A percentile compares a stretch with the other conserved stretches of the same genome.
phyloP scores from a whole-genome alignment of 352 stramenopile species.

The Pseudoperonospora humuli region DNA sequence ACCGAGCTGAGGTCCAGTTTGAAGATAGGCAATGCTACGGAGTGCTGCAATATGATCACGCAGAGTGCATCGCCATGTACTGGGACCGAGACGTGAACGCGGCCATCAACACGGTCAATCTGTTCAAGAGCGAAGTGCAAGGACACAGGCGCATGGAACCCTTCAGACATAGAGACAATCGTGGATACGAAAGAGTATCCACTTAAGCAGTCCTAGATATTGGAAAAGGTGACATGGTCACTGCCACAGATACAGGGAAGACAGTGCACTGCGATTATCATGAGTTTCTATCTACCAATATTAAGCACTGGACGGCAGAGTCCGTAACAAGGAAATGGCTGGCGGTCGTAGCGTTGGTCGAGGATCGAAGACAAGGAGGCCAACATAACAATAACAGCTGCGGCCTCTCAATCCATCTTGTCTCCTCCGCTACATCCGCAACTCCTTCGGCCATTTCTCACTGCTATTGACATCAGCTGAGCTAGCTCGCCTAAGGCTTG shows the following conservation, averaged over 20 bases:
- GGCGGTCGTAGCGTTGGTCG: conserved; percentile 3
- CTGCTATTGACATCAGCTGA: conserved; percentile 2
- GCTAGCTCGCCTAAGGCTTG: conserved; percentile 15
- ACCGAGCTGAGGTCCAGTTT: too few relatives aligned
- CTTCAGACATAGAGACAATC: too few relatives aligned
- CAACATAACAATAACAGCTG: conserved; percentile 16
- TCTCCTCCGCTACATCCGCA: conserved; percentile 6
- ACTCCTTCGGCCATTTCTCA: conserved; percentile 8
- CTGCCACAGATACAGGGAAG: conserved; percentile 20
- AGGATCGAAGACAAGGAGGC: conserved; percentile 18
- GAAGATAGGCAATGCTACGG: too few relatives aligned
- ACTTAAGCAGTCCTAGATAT: too few relatives aligned
- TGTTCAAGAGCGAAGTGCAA: too few relatives aligned
- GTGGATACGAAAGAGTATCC: too few relatives aligned
- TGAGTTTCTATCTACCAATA: conserved; percentile 35
- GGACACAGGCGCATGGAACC: too few relatives aligned
- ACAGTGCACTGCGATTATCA: conserved; percentile 15
- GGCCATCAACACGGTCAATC: too few relatives aligned
- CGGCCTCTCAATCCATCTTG: conserved; percentile 18
- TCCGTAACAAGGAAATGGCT: neutral
- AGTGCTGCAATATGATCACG: too few relatives aligned
- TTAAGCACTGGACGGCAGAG: conserved; percentile 23
- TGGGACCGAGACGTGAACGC: too few relatives aligned
- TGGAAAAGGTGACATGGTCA: too few relatives aligned
- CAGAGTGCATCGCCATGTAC: too few relatives aligned